A percentile compares a stretch with the other conserved stretches of the same genome.
phyloP scores from a whole-genome alignment of 768 basidiomycete species.

The Peribolospora kevripleyi region DNA sequence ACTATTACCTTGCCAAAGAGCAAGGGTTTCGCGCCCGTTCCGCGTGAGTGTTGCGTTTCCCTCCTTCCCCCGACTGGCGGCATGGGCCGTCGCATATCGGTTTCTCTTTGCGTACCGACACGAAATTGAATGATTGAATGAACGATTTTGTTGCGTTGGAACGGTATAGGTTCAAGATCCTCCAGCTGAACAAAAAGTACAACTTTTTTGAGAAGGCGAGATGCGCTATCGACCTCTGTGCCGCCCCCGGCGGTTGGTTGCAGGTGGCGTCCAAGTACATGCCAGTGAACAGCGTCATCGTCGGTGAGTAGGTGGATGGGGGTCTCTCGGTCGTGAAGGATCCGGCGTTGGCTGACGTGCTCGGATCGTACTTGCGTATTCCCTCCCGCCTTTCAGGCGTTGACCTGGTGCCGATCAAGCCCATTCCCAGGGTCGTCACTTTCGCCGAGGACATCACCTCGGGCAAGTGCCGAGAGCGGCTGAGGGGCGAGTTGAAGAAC shows the following conservation, averaged over 20 bases:
- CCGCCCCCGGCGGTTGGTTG: conserved; percentile 95
- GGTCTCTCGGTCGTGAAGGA: too few species aligned
- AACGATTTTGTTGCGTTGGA: conserved; percentile 4
- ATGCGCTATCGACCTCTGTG: conserved; percentile 94
- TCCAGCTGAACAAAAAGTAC: conserved; percentile 96
- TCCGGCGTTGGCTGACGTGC: neutral
- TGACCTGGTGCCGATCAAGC: conserved; percentile 85
- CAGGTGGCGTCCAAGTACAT: conserved; percentile 97
- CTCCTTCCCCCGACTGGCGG: neutral
- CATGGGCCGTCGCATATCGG: neutral
- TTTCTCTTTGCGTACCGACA: neutral
- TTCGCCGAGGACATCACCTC: conserved; percentile 92
- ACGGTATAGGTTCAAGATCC: conserved; percentile 49
- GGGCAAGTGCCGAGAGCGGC: conserved; percentile 57
- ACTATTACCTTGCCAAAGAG: conserved; percentile 92
- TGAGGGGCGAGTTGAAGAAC: conserved; percentile 73
- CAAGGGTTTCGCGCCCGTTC: conserved; percentile 99
- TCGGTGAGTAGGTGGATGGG: conserved; percentile 33
- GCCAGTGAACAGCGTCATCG: conserved; percentile 72
- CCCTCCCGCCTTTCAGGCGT: conserved; percentile 33
- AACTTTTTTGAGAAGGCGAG: conserved; percentile 57
- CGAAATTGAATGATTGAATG: neutral
- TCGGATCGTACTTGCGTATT: neutral
- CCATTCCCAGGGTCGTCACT: conserved; percentile 74
- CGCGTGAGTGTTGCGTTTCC: conserved; percentile 21